Evolutionary conservation across 2,329 filamentous ascomycete genomes (phyloP), one percentile per base, ranked within the genome.

Genomic region (Rhexocercosporidium sp.): DNA sequence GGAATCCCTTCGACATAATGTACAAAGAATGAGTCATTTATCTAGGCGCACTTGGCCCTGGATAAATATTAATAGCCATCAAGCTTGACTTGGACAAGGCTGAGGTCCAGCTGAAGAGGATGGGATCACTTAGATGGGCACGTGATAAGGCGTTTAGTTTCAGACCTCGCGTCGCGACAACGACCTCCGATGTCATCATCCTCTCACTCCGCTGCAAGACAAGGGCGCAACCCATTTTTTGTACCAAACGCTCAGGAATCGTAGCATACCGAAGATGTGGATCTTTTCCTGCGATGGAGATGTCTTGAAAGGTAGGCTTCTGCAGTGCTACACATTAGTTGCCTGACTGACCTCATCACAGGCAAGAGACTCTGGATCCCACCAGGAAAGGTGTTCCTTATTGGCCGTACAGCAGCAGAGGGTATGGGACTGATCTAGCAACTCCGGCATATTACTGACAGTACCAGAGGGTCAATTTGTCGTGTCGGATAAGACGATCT

Each of bases 331-430:
- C 11, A 6, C 29, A 14, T 20, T 39, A 22, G 54, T n/a, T 61
- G 14, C 22, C 31, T 29, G 6, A 44, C 51, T 66, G 31, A 65
- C 34, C 37, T 49, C 20, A 44, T 41, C 34, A 27, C 66, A 92
- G 89, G 87, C 68, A 92, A 88, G 79, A 88, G 88, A 74, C 83
- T 94, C 72, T 97, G 94, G 94, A 84, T 97, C 69, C 89, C 91
- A 66, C 94, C 94, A 1, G 94, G 94, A 60, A 93, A 93, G 77
- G 88, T 87, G 73, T 95, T 96, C 78, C 85, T 97, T 22, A 92
- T 97, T 77, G 95, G 95, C 65, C 89, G 95, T 70, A 94, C 92
- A 44, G 86, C 85, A 68, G 85, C 86, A 65, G 88, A 91, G 75
- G 83, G 88, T 88, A 83, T 73, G 84, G 73, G 44, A 66, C 57